Percentiles rank a stretch among this genome's conserved stretches.
phyloP scores from a whole-genome alignment of 1,139 yeast species.

The Blastobotrys serpentis region DNA sequence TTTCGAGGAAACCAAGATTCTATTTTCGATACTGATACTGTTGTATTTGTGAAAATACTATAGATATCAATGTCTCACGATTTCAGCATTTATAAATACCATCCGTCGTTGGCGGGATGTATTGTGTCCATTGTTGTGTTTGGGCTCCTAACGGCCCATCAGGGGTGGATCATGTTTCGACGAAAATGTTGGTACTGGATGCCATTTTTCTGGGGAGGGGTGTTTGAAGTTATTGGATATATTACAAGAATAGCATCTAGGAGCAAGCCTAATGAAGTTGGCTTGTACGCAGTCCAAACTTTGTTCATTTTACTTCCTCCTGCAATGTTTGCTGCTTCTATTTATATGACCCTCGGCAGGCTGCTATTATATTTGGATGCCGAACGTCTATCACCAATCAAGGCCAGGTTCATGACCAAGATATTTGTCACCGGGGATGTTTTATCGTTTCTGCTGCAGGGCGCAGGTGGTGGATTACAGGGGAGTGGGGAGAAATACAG shows the following conservation, averaged over 20 bases:
- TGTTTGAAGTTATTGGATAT: conserved; percentile 39
- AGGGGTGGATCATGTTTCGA: conserved; percentile 20
- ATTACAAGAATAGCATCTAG: conserved; percentile 37
- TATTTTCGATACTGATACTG: too few relatives aligned
- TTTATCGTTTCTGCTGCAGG: conserved; percentile 44
- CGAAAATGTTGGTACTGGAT: conserved; percentile 23
- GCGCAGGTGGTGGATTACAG: conserved; percentile 47
- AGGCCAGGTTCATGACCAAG: conserved; percentile 39
- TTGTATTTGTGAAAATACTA: too few relatives aligned
- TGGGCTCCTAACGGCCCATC: conserved; percentile 19
- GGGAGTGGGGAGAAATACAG: conserved; percentile 21
- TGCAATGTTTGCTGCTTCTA: conserved; percentile 46
- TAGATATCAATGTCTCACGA: too few relatives aligned
- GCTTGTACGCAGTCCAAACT: conserved; percentile 42
- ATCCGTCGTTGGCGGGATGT: conserved; percentile 25
- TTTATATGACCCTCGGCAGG: conserved; percentile 47
- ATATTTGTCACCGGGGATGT: conserved; percentile 49
- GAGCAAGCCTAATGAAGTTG: conserved; percentile 24
- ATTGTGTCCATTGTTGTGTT: conserved; percentile 25
- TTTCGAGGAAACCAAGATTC: too few relatives aligned
- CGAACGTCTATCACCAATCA: conserved; percentile 36
- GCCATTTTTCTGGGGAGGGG: conserved; percentile 27
- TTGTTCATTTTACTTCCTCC: conserved; percentile 46
- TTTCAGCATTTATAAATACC: conserved; percentile 20
- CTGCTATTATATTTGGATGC: conserved; percentile 37